Base-by-base conservation (phyloP, 1,284 basidiomycete species). In the Coniferiporia weirii region DNA sequence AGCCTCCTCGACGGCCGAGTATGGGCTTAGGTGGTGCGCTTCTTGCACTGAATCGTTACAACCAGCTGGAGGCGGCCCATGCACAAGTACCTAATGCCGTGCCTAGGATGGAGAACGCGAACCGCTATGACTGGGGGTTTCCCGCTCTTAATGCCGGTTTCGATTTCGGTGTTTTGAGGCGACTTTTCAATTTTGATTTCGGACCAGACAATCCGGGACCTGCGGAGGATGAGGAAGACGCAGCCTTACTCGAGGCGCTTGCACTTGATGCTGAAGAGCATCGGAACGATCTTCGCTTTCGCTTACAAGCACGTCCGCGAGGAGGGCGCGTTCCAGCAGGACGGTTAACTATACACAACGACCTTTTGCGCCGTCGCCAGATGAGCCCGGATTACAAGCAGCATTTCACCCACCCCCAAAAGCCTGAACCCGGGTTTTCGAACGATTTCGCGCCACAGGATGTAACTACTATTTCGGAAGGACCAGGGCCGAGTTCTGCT, bases 1-100 rank as follows among this genome's bases (percentile, higher is more conserved):
- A 82, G 8, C 82, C 43, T 17, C 53, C 43, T 10, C 83, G 83
- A 63, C 70, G 75, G 10, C 84, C 84, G 22, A 62, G 72, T 3
- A 80, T 89, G 74, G 83, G 83, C 27, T 71, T 89, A 32, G 87
- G 87, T 17, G 87, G 87, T n/a, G 86, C 83, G 1, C 65, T 89
- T 2, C 72, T 88, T 9, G 75, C 84, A 2, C 65, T 72, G 8
- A 72, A 70, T 51, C 64, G 69, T 36, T 71, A 71, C 52, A 65
- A 66, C 40, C 64, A 64, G 10, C 48, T 61, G 0, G 65, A 55
- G 46, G 46, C 52, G 12, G 40, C 59, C 34, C 50, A 52, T 13
- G 22, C 27, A 20, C 27, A 12, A n/a, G 49, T 32, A 7, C 12
- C 27, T 20, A 10, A 32, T 9, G 49, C 3, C 27, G 35, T 4